Conservation (phyloP, 2,329 filamentous ascomycete species). For the Amylocarpus encephaloides region DNA sequence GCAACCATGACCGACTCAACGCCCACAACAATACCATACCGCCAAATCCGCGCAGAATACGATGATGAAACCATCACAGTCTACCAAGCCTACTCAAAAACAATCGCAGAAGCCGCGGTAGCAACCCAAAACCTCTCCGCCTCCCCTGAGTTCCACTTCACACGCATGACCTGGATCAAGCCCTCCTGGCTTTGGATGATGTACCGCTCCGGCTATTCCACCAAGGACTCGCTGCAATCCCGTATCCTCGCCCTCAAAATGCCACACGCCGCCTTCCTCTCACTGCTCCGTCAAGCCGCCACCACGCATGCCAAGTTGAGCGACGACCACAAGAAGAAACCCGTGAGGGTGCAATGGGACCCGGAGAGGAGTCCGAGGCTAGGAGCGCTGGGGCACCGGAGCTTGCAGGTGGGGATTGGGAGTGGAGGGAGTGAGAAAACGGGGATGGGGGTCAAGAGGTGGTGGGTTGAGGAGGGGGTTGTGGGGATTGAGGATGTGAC, state of each 20-base stretch:
- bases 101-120: slow-evolving; percentile 49
- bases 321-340: slow-evolving; percentile 21
- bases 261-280: slow-evolving; percentile 43
- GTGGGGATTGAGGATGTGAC: slow-evolving; percentile 53
- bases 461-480: slow-evolving; percentile 47
- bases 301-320: slow-evolving; percentile 31
- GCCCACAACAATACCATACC: slow-evolving; percentile 30
- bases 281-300: slow-evolving; percentile 36
- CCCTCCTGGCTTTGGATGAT: slow-evolving; percentile 59
- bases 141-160: slow-evolving; percentile 44
- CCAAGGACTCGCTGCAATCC: slow-evolving; percentile 48
- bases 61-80: slow-evolving; percentile 48
- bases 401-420: slow-evolving; percentile 57
- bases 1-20: background rate
- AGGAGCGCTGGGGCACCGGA: slow-evolving; percentile 42
- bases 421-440: slow-evolving; percentile 39
- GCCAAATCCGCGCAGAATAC: slow-evolving; percentile 48
- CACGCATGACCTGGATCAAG: slow-evolving; percentile 61
- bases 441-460: slow-evolving; percentile 38
- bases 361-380: slow-evolving; percentile 47
- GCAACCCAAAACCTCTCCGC: slow-evolving; percentile 44
- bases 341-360: slow-evolving; percentile 58
- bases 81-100: slow-evolving; percentile 53
- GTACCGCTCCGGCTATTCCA: slow-evolving; percentile 52
- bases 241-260: slow-evolving; percentile 53